phyloP scores from a whole-genome alignment of 306 rosid genomes.

The Vicia faba region DNA sequence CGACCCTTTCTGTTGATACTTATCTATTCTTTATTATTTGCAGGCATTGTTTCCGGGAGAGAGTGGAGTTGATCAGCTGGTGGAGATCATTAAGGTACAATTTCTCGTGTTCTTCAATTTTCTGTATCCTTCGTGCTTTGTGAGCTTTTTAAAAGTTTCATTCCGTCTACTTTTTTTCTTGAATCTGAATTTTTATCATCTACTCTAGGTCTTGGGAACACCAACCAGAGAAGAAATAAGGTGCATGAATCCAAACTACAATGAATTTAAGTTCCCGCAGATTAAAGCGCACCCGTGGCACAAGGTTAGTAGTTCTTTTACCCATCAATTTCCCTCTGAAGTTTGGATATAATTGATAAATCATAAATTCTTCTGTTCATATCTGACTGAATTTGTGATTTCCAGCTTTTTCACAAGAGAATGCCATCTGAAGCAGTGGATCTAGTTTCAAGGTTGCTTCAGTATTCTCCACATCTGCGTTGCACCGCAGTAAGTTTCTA shows the following conservation, averaged over 20 bases:
- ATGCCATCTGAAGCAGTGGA: conserved; percentile 92
- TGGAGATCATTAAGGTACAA: conserved; percentile 86
- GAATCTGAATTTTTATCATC: conserved; percentile 25
- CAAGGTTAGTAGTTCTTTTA: conserved; percentile 57
- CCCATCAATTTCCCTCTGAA: background rate
- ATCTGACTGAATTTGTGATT: conserved; percentile 34
- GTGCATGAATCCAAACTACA: conserved; percentile 95
- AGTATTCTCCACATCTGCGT: conserved; percentile 89
- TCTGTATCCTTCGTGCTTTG: background rate
- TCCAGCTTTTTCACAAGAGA: conserved; percentile 80
- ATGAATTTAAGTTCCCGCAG: conserved; percentile 89
- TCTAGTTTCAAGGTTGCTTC: conserved; percentile 90
- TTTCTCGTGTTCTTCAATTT: background rate
- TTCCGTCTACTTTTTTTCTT: conserved; percentile 16
- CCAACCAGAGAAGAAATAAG: conserved; percentile 95
- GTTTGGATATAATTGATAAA: background rate
- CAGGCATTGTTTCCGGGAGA: conserved; percentile 97
- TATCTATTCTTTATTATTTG: conserved; percentile 38
- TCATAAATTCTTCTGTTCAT: conserved; percentile 5
- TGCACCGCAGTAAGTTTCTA: conserved; percentile 70
- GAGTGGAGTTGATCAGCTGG: conserved; percentile 95
- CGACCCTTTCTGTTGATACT: conserved; percentile 12
- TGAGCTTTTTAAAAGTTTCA: conserved; percentile 25
- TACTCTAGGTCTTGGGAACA: conserved; percentile 70
- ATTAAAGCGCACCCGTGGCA: conserved; percentile 98